Conservation (phyloP, 1,139 yeast genomes). For the Kodamaea anthophila region DNA sequence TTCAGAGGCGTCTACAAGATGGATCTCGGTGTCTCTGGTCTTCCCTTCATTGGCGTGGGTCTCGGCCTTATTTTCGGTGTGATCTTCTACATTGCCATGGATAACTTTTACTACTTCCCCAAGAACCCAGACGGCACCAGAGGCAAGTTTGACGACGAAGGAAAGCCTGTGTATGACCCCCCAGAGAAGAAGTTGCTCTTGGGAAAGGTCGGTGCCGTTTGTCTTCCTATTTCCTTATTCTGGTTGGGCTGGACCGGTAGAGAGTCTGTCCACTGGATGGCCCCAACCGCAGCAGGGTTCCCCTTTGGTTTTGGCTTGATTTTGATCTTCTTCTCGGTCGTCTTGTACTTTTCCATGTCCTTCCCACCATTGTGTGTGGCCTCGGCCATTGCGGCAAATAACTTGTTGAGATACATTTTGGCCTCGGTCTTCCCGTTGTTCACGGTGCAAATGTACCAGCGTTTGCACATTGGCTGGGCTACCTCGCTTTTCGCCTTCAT, state of each 20-base stretch:
- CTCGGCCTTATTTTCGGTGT: conserved; percentile 56
- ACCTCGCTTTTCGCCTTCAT: conserved; percentile 20
- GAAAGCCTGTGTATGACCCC: conserved; percentile 38
- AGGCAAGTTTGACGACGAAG: conserved; percentile 50
- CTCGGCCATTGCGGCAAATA: conserved; percentile 76
- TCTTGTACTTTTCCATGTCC: conserved; percentile 65
- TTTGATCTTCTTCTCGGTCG: conserved; percentile 64
- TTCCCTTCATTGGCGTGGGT: conserved; percentile 67
- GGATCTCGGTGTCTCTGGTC: conserved; percentile 56
- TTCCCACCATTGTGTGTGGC: conserved; percentile 74
- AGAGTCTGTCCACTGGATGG: conserved; percentile 68
- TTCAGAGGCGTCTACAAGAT: conserved; percentile 57
- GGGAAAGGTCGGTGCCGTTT: conserved; percentile 55
- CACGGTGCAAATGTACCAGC: conserved; percentile 39
- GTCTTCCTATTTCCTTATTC: conserved; percentile 63
- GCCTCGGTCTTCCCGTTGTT: conserved; percentile 54
- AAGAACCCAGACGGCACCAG: conserved; percentile 59
- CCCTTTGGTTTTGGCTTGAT: conserved; percentile 74
- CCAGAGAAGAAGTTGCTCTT: conserved; percentile 36
- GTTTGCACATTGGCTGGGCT: conserved; percentile 28
- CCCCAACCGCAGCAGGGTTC: conserved; percentile 67
- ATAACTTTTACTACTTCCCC: conserved; percentile 44
- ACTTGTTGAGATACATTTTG: conserved; percentile 58
- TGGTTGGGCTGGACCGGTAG: conserved; percentile 83
- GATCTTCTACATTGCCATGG: conserved; percentile 41